Base-by-base conservation (phyloP, 331 rosid species). In the Quercus phellos region DNA sequence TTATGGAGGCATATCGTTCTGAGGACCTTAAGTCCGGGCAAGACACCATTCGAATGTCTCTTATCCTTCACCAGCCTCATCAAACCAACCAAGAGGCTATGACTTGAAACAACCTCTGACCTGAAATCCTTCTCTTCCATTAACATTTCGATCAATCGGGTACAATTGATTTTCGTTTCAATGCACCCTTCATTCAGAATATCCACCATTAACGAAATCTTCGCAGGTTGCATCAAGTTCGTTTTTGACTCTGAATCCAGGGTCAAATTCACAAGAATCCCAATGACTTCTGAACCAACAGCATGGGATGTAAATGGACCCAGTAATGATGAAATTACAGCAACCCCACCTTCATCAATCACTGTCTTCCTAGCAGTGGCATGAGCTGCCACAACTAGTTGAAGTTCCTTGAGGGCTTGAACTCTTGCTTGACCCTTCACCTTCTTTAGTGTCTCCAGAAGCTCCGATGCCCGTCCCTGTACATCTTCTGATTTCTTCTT, bases 401-500 rank as follows among this genome's bases (percentile, higher is more conserved):
- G 90, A 18, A 93, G 89, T 77, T 93, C 98, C 89, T 93, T 93
- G 68, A 93, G 88, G 22, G 96, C 90, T 54, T 86, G 93, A 75
- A 93, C 92, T 10, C 98, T 82, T n/a, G 96, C 93, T 43, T 90
- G 94, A 67, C 98, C 92, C 84, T 93, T 93, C 19, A 88, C 96
- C 86, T 89, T 89, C 85, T 89, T 90, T 56, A 93, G 87, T 0
- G 89, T 85, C 81, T 91, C 96, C 5, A 93, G 80, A 73, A 91
- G 94, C 50, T 93, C 98, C 0, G 86, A 89, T 6, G 88, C 93
- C 82, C 96, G 83, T 42, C 98, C 98, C 51, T 93, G 96, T 56
- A 93, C 98, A 61, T 93, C 98, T 68, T 93, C 98, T 0, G 98
- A 90, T 78, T 90, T 83, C 85, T 93, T 93, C 94, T 88, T 93